phyloP scores from a whole-genome alignment of 352 stramenopile species.

The Phytopythium mirpurense region DNA sequence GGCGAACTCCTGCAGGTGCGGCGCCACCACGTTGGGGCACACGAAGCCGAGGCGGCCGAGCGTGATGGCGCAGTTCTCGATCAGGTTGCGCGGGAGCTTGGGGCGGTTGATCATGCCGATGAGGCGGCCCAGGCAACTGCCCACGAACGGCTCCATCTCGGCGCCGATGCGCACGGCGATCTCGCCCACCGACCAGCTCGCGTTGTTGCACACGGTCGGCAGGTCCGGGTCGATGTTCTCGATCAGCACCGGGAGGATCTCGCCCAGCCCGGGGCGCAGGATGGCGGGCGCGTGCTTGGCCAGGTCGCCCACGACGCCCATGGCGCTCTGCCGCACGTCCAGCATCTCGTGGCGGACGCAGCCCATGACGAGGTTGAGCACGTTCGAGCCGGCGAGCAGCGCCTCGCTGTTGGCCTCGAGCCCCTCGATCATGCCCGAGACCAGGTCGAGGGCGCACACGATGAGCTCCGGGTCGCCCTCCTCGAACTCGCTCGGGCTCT shows the following conservation, averaged over 20 bases:
- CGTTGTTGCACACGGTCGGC: constrained; percentile 91
- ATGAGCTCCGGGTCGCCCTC: constrained; percentile 88
- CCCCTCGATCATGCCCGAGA: constrained; percentile 88
- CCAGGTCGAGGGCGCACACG: constrained; percentile 84
- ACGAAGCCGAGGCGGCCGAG: constrained; percentile 86
- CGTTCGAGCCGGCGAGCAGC: constrained; percentile 77
- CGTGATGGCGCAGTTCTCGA: constrained; percentile 90
- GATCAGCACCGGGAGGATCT: constrained; percentile 82
- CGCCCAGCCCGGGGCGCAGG: constrained; percentile 62
- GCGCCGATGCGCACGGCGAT: constrained; percentile 80
- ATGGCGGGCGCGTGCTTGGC: constrained; percentile 79
- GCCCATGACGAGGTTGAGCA: constrained; percentile 85
- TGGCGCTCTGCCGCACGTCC: constrained; percentile 86
- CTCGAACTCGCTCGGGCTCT: constrained; percentile 74
- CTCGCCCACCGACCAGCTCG: constrained; percentile 89
- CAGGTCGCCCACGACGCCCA: constrained; percentile 87
- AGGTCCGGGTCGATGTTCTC: constrained; percentile 86
- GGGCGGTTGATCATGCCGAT: constrained; percentile 87
- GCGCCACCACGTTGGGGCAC: constrained; percentile 75
- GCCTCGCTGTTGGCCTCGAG: constrained; percentile 68
- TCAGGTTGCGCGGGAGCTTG: constrained; percentile 81
- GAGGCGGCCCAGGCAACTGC: constrained; percentile 56
- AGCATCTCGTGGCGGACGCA: constrained; percentile 84
- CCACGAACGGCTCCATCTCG: constrained; percentile 85
- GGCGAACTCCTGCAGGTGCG: constrained; percentile 80